Evolutionary conservation across 2,329 filamentous ascomycete genomes (phyloP), one percentile per base, ranked within the genome.

Genomic region (Phaeosphaeria sp.): DNA sequence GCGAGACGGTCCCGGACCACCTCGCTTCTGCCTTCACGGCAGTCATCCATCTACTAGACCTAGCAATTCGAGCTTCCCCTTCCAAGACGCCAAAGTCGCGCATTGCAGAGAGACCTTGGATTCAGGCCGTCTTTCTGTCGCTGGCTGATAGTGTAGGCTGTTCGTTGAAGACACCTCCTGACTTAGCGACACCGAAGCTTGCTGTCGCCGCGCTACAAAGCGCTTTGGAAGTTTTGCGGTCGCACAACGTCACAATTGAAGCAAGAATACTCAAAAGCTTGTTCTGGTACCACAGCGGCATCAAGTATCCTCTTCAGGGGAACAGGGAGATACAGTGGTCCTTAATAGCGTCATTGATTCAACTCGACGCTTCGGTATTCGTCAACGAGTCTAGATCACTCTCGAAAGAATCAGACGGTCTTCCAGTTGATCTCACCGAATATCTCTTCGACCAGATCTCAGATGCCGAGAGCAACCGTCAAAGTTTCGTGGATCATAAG

Each of bases 101-200:
- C 21, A 63, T 74, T 10, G 66, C 73, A 7, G 80, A 82, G 58
- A 71, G 68, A 41, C 75, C 80, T 3, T 83, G 81, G 81, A 68
- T 82, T 10, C 78, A 82, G 51, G 67, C 71, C 13, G 65, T 78
- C 9, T 78, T 82, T 48, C 55, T 68, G 6, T 71, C 72, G 1
- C 68, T 82, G 9, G 62, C 69, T 6, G 71, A 77, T 49, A 79
- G 75, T 59, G 63, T 66, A 47, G 68, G 68, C 42, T 75, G 69
- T 57, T 64, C 73, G 15, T 36, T 74, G 41, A 56, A 59, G n/a
- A 43, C 62, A 18, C 64, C 68, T 6, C 66, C 69, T 6, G 59
- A 66, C n/a, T 68, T 65, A 44, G 52, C 55, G 15, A 66, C 67
- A 15, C 53, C 63, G 6, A 50, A 51, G 20, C 59, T 61, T 17